Conservation (phyloP, 2,329 filamentous ascomycete species). For the Aureobasidium sp. region DNA sequence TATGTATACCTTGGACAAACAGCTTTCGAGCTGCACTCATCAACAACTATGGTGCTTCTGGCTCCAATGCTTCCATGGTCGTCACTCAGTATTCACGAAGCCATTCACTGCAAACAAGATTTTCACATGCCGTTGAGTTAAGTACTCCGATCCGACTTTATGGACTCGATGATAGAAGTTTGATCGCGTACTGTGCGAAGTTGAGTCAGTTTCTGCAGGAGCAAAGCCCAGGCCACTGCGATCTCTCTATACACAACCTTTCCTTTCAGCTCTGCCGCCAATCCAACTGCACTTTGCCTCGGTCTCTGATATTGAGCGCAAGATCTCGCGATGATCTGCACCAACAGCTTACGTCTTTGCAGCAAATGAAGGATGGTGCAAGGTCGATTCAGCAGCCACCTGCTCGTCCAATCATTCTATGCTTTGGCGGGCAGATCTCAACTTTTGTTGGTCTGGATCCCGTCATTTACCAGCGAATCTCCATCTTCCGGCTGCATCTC, state of each 20-base stretch:
- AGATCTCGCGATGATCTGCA: neutral
- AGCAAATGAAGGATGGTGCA: neutral
- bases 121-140: too few relatives aligned
- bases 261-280: too few relatives aligned
- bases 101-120: neutral
- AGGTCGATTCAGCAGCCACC: neutral
- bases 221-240: too few relatives aligned
- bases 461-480: too few relatives aligned
- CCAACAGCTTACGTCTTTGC: too few relatives aligned
- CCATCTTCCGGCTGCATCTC: too few relatives aligned
- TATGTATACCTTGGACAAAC: too few relatives aligned
- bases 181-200: too few relatives aligned
- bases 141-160: too few relatives aligned
- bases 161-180: neutral
- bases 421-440: neutral
- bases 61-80: neutral
- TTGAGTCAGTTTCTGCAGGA: too few relatives aligned
- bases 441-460: neutral
- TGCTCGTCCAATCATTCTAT: neutral
- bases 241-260: too few relatives aligned
- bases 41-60: slow-evolving; percentile 60
- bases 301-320: neutral
- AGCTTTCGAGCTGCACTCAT: slow-evolving; percentile 38
- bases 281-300: too few relatives aligned
- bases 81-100: neutral